Evolutionary conservation across 2,329 filamentous ascomycete species (phyloP), one percentile per base, ranked within the genome.

Genomic region (Fusarium sp.): DNA sequence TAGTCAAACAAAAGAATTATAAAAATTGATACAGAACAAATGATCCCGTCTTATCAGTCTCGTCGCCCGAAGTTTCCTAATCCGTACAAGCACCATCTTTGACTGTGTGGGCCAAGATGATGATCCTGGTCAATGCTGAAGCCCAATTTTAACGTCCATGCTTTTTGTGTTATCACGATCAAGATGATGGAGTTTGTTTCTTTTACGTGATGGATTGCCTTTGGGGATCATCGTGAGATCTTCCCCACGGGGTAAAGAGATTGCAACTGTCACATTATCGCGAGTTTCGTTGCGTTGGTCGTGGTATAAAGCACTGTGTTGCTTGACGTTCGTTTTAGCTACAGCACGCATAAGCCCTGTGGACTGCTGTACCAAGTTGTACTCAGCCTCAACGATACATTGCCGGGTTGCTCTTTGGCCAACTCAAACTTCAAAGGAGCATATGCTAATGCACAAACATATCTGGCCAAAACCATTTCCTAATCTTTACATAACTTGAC

Each of bases 171-270:
- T 44, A 52, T 70, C 54, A 25, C 47, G 42, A 65, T 10, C 50
- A 54, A 28, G 25, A 37, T 12, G 21, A 43, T 21, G 43, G 50
- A 46, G 23, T 54, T 40, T 30, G 19, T n/a, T 54, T 47, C 52
- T 43, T 28, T 72, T 72, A 72, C 69, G 69, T 72, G 58, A 72
- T 72, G 43, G 40, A 54, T 54, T 59, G 46, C 53, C 40, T 15
- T 7, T n/a, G 19, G 44, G 13, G 54, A 65, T 74, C 62, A 59
- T 56, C 72, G 23, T 16, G 38, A 42, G 46, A 56, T 68, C 71
- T 73, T 69, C 71, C 71, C 71, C 71, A 73, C 57, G 71, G 71
- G 71, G 71, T 74, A 69, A 60, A 23, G 43, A 54, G 44, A 72
- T 59, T 74, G 42, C 54, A 72, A 56, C n/a, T 47, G 30, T 21